These are phyloP conservation scores for Fonsecaea nubica DNA, from an alignment of 2,329 filamentous ascomycete genomes.

Conservation along the genomic window DNA sequence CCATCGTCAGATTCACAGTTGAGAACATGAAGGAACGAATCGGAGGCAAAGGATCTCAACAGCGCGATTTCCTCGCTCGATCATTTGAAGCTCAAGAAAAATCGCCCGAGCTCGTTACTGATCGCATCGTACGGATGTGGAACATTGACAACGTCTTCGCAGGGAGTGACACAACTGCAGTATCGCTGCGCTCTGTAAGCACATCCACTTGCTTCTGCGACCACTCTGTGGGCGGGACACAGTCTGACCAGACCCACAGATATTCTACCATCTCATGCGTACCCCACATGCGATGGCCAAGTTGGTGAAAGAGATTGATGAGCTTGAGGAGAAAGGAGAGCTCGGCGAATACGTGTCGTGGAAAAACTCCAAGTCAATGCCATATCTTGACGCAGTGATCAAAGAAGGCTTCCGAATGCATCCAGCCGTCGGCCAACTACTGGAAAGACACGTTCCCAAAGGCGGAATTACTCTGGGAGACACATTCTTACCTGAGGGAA, in stretches of 20 bases:
- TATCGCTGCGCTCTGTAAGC: slow-evolving; percentile 18
- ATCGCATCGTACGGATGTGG: slow-evolving; percentile 6
- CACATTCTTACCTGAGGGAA: slow-evolving; percentile 23
- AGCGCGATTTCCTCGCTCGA: slow-evolving; percentile 2
- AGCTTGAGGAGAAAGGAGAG: slow-evolving; percentile 7
- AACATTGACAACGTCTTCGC: slow-evolving; percentile 19
- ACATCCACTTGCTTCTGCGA: too few relatives aligned
- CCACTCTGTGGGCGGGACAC: too few relatives aligned
- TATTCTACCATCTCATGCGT: slow-evolving; percentile 55
- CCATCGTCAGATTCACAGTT: slow-evolving; percentile 72
- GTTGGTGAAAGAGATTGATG: slow-evolving; percentile 19
- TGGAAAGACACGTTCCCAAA: slow-evolving; percentile 38
- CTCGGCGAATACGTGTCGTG: slow-evolving; percentile 19
- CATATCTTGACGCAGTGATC: slow-evolving; percentile 40
- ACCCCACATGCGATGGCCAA: slow-evolving; percentile 37
- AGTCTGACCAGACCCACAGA: too few relatives aligned
- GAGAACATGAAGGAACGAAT: slow-evolving; percentile 70
- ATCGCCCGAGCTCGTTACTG: not conserved
- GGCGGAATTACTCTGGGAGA: slow-evolving; percentile 24
- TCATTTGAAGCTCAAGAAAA: slow-evolving; percentile 8
- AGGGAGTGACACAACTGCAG: slow-evolving; percentile 27
- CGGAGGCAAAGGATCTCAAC: slow-evolving; percentile 36
- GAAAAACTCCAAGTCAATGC: slow-evolving; percentile 12
- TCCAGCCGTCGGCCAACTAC: slow-evolving; percentile 35
- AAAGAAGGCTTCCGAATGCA: slow-evolving; percentile 46